Base-by-base conservation (phyloP, 306 rosid species). In the Prunus dulcis region DNA sequence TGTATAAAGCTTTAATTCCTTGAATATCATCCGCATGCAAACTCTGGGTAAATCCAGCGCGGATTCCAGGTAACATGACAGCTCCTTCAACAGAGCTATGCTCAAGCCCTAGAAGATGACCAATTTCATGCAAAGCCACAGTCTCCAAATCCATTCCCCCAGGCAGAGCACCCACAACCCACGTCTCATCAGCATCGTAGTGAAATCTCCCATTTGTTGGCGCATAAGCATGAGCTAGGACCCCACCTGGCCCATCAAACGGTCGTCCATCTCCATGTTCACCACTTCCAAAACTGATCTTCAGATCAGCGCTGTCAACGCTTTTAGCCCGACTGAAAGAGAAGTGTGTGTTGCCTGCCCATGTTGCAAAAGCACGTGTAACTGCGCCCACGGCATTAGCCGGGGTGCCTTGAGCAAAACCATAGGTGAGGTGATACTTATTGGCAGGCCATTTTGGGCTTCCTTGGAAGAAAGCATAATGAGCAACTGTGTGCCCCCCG, bases 121-220 rank as follows among this genome's bases (percentile, higher is more conserved):
- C 88, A 0, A 82, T 78, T 27, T 85, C 88, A 61, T 85, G 88
- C 84, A 85, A 53, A 9, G 82, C 72, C 52, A 85, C 77, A 0
- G 82, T 74, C 49, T 85, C 80, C 47, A 78, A n/a, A 17, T 85
- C 88, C 51, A 34, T 34, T 34, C 41, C 41, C 49, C 28, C 2
- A 0, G 8, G 41, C 41, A 34, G 18, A 20, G 57, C 60, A 1
- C 79, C 78, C 14, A 51, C 57, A 0, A 63, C 60, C 86, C 86
- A 85, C 0, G 1, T 0, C 46, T 78, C 88, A 9, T 82, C 86
- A 0, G 64, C 75, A 12, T 85, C 84, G 13, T 22, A 85, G 18
- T 82, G 86, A 4, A 82, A 25, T 72, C 74, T 64, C 52, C 88
- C 88, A 23, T 72, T 71, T 4, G 74, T 13, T 0, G 86, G 88